Evolutionary conservation across 208 protist genomes (phyloP).

Genomic region (Crithidia acanthocephali): DNA sequence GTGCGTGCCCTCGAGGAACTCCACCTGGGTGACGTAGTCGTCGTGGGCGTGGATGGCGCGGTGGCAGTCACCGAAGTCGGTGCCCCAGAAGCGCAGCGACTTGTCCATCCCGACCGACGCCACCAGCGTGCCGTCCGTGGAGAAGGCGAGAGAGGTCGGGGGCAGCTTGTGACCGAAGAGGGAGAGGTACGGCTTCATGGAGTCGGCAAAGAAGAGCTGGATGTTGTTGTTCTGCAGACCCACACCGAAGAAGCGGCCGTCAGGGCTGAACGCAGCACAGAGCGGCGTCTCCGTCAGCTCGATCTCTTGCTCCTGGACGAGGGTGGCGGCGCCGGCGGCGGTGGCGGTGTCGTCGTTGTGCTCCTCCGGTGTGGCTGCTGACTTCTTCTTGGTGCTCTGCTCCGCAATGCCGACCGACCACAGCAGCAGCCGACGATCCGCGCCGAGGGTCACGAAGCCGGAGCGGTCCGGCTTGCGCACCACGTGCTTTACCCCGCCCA

Average conservation of each 20-base stretch:
- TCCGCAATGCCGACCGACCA: conserved; percentile 80
- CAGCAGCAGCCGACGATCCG: conserved; percentile 80
- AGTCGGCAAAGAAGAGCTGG: conserved; percentile 97
- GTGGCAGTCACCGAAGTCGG: conserved; percentile 98
- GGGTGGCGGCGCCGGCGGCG: conserved; percentile 30
- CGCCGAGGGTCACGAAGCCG: conserved; percentile 81
- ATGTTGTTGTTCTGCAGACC: conserved; percentile 98
- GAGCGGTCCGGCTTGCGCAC: conserved; percentile 48
- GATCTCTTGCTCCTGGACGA: conserved; percentile 83
- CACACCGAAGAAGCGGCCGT: conserved; percentile 92
- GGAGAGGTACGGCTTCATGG: conserved; percentile 97
- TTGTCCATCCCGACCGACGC: conserved; percentile 98
- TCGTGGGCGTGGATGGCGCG: conserved; percentile 98
- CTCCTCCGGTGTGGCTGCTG: background rate
- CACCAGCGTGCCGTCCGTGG: conserved; percentile 93
- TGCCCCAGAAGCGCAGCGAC: conserved; percentile 99
- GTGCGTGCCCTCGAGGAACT: conserved; percentile 98
- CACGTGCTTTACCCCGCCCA: conserved; percentile 80
- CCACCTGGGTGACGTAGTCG: conserved; percentile 95
- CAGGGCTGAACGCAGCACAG: conserved; percentile 74
- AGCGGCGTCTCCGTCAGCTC: conserved; percentile 96
- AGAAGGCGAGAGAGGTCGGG: conserved; percentile 93
- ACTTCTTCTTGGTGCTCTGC: conserved; percentile 6
- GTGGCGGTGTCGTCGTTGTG: background rate
- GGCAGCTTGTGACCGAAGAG: conserved; percentile 99